Base-by-base conservation (phyloP, 306 rosid species). In the Crotalaria pallida region DNA sequence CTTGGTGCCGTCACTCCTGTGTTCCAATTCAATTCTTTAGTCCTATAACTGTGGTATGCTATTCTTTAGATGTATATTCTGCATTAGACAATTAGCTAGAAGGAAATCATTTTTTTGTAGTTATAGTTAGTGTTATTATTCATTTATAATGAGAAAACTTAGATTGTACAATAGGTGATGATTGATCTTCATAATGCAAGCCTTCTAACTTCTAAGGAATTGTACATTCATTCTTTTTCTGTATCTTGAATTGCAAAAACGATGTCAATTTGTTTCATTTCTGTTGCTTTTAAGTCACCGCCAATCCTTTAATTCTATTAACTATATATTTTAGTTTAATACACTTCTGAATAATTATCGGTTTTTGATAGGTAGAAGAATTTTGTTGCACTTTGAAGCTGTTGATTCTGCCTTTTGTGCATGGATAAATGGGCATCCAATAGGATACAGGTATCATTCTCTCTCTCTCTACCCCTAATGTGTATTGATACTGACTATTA, bases 401-500 rank as follows among this genome's bases (percentile, higher is more conserved):
- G 98, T 94, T 75, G 98, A 94, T 84, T 94, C 97, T 58, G 97
- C 97, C 23, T 94, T 94, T 76, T 94, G 88, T 67, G 89, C 85
- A 17, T 94, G 98, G 98, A 57, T 94, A 76, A 94, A 94, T 63
- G 98, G 96, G 65, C 80, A 79, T 59, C 96, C 87, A 15, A 55
- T 94, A 21, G 98, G 97, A 83, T 94, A 94, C 71, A 90, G 97
- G 98, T 93, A 79, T 61, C 13, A 23, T 55, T 49, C 44, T 23
- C 52, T 65, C 66, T 44, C 41, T n/a, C 44, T 15, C 50, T 55
- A 16, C 68, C 58, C 41, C 36, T 64, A 13, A 2, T 2, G 24
- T 31, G n/a, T 2, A 1, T 26, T 15, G 10, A 48, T 13, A 12
- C 18, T 26, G 13, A 3, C 34, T 27, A 22, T 18, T 31, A 5